Evolutionary conservation across 2,329 filamentous ascomycete species (phyloP).

Genomic region (Pseudocercospora fuligena): DNA sequence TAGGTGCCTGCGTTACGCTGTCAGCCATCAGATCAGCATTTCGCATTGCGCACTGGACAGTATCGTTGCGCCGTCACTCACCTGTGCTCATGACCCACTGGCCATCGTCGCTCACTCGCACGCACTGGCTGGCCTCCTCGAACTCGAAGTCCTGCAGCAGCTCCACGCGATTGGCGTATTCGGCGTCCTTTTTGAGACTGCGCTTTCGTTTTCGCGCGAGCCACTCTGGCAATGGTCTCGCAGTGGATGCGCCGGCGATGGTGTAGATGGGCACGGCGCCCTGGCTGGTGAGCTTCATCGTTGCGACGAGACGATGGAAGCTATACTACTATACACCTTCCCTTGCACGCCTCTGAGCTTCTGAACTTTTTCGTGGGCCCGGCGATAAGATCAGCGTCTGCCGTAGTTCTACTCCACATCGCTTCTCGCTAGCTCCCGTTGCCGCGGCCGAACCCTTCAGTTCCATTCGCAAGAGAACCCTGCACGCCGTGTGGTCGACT

Average conservation of each 20-base stretch:
- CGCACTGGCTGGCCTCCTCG: slow-evolving; percentile 89
- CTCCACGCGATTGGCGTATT: slow-evolving; percentile 92
- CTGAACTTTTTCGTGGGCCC: neutral
- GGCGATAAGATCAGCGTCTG: neutral
- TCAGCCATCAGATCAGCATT: slow-evolving; percentile 35
- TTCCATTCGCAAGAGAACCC: too few species aligned
- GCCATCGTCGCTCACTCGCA: slow-evolving; percentile 90
- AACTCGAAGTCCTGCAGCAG: slow-evolving; percentile 97
- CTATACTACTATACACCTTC: too few species aligned
- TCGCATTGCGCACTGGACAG: neutral
- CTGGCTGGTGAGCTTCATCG: slow-evolving; percentile 81
- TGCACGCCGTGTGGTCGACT: too few species aligned
- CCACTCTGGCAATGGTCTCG: slow-evolving; percentile 91
- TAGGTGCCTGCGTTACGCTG: slow-evolving; percentile 58
- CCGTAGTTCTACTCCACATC: neutral
- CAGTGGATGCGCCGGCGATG: slow-evolving; percentile 86
- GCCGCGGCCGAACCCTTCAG: too few species aligned
- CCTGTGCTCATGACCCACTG: slow-evolving; percentile 97
- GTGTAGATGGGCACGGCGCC: slow-evolving; percentile 91
- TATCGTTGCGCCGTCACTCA: slow-evolving; percentile 42
- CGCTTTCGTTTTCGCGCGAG: slow-evolving; percentile 86
- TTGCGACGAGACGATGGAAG: neutral
- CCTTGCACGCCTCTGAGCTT: neutral
- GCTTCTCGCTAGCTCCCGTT: neutral
- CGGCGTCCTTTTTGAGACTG: slow-evolving; percentile 87